phyloP scores from a whole-genome alignment of 2,329 filamentous ascomycete species.

The Epichloe sp. region DNA sequence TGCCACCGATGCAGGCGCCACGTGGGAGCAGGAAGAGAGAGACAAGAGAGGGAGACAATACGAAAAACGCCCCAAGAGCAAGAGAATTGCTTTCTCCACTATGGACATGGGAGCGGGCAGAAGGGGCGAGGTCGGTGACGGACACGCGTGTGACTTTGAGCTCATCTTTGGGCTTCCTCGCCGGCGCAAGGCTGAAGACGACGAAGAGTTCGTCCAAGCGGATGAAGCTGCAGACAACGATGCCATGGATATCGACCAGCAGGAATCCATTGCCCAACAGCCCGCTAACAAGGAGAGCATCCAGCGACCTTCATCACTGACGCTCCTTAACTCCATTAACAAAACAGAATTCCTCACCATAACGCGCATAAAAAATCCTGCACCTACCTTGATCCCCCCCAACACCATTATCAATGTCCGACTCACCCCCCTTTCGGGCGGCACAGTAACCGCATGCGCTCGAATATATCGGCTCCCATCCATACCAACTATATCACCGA shows the following conservation, averaged over 20 bases:
- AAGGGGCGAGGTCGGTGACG: slow-evolving; percentile 71
- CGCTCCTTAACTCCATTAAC: slow-evolving; percentile 12
- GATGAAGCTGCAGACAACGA: slow-evolving; percentile 9
- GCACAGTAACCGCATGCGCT: slow-evolving; percentile 57
- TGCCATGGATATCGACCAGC: slow-evolving; percentile 20
- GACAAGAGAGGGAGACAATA: slow-evolving; percentile 65
- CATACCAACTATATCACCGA: slow-evolving; percentile 7
- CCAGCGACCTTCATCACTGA: slow-evolving; percentile 3
- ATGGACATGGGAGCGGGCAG: slow-evolving; percentile 60
- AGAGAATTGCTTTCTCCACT: slow-evolving; percentile 60
- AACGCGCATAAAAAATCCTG: slow-evolving; percentile 9
- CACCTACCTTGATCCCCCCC: slow-evolving; percentile 14
- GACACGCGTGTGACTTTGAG: slow-evolving; percentile 77
- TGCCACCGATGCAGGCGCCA: slow-evolving; percentile 63
- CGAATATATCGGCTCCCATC: slow-evolving; percentile 73
- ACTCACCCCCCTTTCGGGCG: slow-evolving; percentile 54
- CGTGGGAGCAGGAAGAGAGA: slow-evolving; percentile 58
- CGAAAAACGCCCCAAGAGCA: slow-evolving; percentile 69
- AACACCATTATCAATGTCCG: slow-evolving; percentile 45
- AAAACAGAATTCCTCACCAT: slow-evolving; percentile 19
- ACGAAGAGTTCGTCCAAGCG: slow-evolving; percentile 3
- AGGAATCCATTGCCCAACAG: slow-evolving; percentile 1
- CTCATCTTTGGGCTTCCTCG: slow-evolving; percentile 35
- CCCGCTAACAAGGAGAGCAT: neutral
- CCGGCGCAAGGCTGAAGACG: slow-evolving; percentile 6